phyloP scores from a whole-genome alignment of 805 yeast species.

The Saturnispora saitoi region DNA sequence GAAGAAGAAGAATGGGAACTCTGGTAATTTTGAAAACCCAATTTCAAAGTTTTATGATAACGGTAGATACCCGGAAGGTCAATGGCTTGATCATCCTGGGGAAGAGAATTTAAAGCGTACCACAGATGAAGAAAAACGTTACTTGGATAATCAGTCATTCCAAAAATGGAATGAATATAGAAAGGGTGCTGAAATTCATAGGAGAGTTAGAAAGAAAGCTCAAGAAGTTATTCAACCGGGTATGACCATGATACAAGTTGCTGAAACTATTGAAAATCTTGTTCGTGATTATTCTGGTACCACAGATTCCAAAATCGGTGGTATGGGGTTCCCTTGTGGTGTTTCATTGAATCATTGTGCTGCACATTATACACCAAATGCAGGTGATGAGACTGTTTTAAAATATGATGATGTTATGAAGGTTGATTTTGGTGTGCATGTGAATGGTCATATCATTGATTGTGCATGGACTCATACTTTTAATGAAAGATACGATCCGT shows the following conservation, averaged over 20 bases:
- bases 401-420: constrained; percentile 89
- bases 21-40: constrained; percentile 36
- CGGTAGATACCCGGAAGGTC: constrained; percentile 76
- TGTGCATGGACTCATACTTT: constrained; percentile 91
- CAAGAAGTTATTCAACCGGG: constrained; percentile 76
- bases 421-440: constrained; percentile 94
- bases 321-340: constrained; percentile 99
- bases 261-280: constrained; percentile 80
- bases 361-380: constrained; percentile 96
- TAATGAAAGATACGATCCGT: constrained; percentile 70
- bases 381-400: constrained; percentile 79
- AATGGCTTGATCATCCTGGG: constrained; percentile 66
- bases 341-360: constrained; percentile 88
- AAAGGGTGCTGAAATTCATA: constrained; percentile 92
- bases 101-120: constrained; percentile 64
- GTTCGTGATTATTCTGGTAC: constrained; percentile 57
- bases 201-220: constrained; percentile 80
- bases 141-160: constrained; percentile 56
- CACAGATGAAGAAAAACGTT: constrained; percentile 80
- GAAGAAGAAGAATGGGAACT: constrained; percentile 47
- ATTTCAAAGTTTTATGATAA: constrained; percentile 63
- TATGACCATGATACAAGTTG: constrained; percentile 83
- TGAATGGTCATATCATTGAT: constrained; percentile 88
- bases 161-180: constrained; percentile 80
- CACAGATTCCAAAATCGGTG: constrained; percentile 63